A percentile compares a stretch with the other conserved stretches of the same genome.
Conservation (phyloP, 805 yeast species). For the Ogataea pilisensis region DNA sequence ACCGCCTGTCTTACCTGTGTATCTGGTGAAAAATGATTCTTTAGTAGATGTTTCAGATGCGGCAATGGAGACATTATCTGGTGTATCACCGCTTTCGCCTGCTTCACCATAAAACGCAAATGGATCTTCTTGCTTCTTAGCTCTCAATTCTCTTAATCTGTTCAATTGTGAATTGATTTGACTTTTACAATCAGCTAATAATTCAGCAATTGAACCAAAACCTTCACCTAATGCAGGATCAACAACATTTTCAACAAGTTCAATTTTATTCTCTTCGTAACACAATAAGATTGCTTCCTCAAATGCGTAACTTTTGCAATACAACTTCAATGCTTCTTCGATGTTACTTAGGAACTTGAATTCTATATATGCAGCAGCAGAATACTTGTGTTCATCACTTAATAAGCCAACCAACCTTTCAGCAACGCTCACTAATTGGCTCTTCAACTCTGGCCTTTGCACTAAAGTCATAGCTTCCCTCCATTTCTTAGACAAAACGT, state of each 20-base stretch:
- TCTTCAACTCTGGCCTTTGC: constrained; percentile 36
- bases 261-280: constrained; percentile 36
- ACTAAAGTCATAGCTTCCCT: constrained; percentile 72
- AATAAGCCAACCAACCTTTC: constrained; percentile 57
- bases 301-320: constrained; percentile 70
- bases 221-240: constrained; percentile 82
- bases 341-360: constrained; percentile 55
- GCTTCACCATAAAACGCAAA: constrained; percentile 74
- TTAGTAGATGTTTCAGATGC: constrained; percentile 91
- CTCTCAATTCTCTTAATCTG: constrained; percentile 79
- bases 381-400: constrained; percentile 65
- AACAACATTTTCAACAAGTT: constrained; percentile 52
- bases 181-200: constrained; percentile 87
- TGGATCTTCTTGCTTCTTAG: constrained; percentile 81
- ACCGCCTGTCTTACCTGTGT: constrained; percentile 93
- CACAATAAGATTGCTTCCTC: constrained; percentile 74
- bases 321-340: constrained; percentile 58
- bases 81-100: constrained; percentile 61
- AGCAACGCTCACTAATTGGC: constrained; percentile 43
- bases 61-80: constrained; percentile 93
- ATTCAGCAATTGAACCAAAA: constrained; percentile 80
- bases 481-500: constrained; percentile 74
- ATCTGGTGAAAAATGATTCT: constrained; percentile 90
- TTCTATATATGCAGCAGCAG: constrained; percentile 78
- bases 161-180: constrained; percentile 80